phyloP scores from a whole-genome alignment of 768 basidiomycete genomes.

The Lyophyllum decastes region DNA sequence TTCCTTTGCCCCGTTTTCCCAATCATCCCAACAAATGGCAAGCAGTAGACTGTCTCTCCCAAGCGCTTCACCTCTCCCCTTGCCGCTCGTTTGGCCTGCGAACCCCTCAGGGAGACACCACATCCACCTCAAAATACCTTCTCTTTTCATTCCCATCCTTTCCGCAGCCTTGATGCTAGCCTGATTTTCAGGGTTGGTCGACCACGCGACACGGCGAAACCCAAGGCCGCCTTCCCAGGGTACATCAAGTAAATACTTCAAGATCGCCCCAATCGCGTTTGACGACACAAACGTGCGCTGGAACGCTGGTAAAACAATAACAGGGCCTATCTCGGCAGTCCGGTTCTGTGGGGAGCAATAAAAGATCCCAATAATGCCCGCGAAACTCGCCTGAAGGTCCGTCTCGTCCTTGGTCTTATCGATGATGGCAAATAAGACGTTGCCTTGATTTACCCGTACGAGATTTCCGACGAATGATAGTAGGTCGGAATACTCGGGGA shows the following conservation, averaged over 20 bases:
- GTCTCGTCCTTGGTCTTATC: slow-evolving; percentile 40
- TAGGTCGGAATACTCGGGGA: slow-evolving; percentile 28
- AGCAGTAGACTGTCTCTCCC: slow-evolving; percentile 40
- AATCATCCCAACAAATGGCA: slow-evolving; percentile 51
- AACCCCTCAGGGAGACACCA: slow-evolving; percentile 38
- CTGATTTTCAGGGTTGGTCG: slow-evolving; percentile 43
- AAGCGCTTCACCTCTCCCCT: slow-evolving; percentile 29
- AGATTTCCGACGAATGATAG: slow-evolving; percentile 25
- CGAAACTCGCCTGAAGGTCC: slow-evolving; percentile 32
- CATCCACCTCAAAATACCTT: slow-evolving; percentile 51
- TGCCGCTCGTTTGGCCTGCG: slow-evolving; percentile 25
- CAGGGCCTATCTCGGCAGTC: slow-evolving; percentile 48
- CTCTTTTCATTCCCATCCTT: slow-evolving; percentile 52
- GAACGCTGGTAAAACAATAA: slow-evolving; percentile 48
- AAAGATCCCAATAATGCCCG: slow-evolving; percentile 50
- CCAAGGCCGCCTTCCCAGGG: slow-evolving; percentile 47
- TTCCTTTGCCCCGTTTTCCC: slow-evolving; percentile 46
- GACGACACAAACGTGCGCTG: slow-evolving; percentile 52
- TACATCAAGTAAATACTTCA: slow-evolving; percentile 39
- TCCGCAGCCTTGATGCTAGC: slow-evolving; percentile 48
- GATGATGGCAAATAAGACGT: slow-evolving; percentile 45
- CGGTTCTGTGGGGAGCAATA: slow-evolving; percentile 32
- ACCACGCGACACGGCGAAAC: slow-evolving; percentile 58
- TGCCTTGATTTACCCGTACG: slow-evolving; percentile 26
- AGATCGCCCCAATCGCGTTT: slow-evolving; percentile 40